Percentiles rank a stretch among this genome's conserved stretches.
These are phyloP conservation scores for Xylariaceae sp. DNA, from an alignment of 2,329 filamentous ascomycete species.

Conservation along the genomic window DNA sequence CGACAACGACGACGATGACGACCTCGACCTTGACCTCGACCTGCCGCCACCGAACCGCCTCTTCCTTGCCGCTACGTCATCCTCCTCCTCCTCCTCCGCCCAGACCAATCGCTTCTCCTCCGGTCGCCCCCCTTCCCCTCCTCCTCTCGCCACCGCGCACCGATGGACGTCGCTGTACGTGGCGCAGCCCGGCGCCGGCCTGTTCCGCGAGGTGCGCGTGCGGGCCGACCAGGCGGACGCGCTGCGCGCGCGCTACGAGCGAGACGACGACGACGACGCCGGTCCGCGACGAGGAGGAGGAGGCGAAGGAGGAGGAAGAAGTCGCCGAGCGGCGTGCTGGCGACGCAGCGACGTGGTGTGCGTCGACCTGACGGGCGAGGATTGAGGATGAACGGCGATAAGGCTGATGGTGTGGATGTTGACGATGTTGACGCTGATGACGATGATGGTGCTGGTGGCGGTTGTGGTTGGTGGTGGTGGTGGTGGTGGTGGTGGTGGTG, in stretches of 20 bases:
- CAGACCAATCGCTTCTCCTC: not conserved
- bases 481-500: too few species aligned
- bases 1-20: constrained; percentile 17
- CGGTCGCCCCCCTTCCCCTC: not conserved
- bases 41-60: not conserved
- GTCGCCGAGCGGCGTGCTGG: constrained; percentile 13
- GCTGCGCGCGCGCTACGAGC: constrained; percentile 4
- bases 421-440: too few species aligned
- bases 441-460: too few species aligned
- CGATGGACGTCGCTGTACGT: constrained; percentile 31
- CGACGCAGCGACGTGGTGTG: constrained; percentile 22
- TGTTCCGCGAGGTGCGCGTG: constrained; percentile 29
- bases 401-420: not conserved
- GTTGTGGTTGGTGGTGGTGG: too few species aligned
- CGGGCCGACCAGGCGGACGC: constrained; percentile 20
- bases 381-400: constrained; percentile 1
- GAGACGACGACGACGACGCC: not conserved
- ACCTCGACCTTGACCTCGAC: constrained; percentile 13
- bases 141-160: not conserved
- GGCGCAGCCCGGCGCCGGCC: constrained; percentile 31
- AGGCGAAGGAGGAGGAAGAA: not conserved
- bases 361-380: constrained; percentile 24
- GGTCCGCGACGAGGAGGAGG: not conserved
- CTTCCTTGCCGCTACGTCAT: not conserved
- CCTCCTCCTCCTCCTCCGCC: not conserved